Conservation (phyloP, 768 basidiomycete genomes). For the Tylopilus sp. region DNA sequence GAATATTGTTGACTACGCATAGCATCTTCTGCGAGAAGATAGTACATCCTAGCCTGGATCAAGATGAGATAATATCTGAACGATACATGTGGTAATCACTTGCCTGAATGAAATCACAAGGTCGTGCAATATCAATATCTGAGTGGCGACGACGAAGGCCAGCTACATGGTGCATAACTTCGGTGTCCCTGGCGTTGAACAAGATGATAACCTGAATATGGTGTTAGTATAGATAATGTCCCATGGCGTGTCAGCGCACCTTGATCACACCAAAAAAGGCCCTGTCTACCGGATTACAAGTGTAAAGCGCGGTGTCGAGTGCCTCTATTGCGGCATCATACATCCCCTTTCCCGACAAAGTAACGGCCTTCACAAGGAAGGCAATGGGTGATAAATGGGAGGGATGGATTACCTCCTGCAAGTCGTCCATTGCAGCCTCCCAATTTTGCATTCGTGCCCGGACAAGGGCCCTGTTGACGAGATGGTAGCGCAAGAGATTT, state of each 20-base stretch:
- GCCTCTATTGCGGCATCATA: neutral
- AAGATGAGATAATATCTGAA: neutral
- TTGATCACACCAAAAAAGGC: constrained; percentile 10
- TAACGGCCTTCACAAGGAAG: constrained; percentile 7
- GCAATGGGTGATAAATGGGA: neutral
- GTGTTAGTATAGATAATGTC: neutral
- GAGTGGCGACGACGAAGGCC: constrained; percentile 2
- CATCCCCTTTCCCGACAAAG: neutral
- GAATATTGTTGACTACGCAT: neutral
- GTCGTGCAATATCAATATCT: neutral
- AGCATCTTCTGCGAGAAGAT: constrained; percentile 9
- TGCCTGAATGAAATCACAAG: constrained; percentile 13
- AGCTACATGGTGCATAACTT: constrained; percentile 1
- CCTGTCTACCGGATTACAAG: neutral
- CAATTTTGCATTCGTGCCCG: constrained; percentile 7
- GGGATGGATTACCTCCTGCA: constrained; percentile 3
- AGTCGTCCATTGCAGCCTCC: constrained; percentile 12
- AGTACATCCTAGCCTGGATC: constrained; percentile 15
- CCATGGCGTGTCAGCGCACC: neutral
- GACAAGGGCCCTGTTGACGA: constrained; percentile 16
- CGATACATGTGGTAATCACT: neutral
- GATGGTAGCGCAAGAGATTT: neutral
- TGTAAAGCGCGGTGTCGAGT: constrained; percentile 1
- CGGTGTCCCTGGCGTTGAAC: constrained; percentile 2
- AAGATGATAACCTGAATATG: constrained; percentile 8